phyloP scores from a whole-genome alignment of 2,329 filamentous ascomycete species.

The Aciculosporium take region DNA sequence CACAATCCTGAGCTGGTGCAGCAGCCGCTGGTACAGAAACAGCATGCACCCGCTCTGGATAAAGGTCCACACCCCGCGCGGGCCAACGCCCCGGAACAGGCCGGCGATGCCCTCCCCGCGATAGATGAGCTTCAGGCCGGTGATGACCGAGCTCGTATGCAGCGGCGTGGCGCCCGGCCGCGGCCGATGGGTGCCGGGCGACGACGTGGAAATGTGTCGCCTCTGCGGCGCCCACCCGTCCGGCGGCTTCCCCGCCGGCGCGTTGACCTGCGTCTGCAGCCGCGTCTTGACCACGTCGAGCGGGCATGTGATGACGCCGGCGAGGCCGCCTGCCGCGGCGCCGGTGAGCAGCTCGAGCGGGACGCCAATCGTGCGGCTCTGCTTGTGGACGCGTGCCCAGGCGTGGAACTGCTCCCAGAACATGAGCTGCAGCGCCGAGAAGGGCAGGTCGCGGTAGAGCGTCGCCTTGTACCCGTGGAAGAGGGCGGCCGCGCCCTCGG shows the following conservation, averaged over 20 bases:
- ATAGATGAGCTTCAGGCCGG: conserved; percentile 77
- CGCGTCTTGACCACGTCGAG: conserved; percentile 96
- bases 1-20: conserved; percentile 57
- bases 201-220: conserved; percentile 76
- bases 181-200: conserved; percentile 69
- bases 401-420: conserved; percentile 92
- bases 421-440: conserved; percentile 91
- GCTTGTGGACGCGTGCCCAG: conserved; percentile 65
- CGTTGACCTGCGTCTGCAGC: conserved; percentile 74
- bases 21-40: conserved; percentile 79
- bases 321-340: conserved; percentile 77
- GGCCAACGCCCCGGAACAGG: conserved; percentile 90
- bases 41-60: conserved; percentile 96
- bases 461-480: conserved; percentile 98
- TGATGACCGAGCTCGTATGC: conserved; percentile 79
- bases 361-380: conserved; percentile 71
- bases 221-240: conserved; percentile 34
- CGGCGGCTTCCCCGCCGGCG: conserved; percentile 15
- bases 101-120: conserved; percentile 74
- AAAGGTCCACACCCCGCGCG: conserved; percentile 89
- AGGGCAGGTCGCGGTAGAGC: conserved; percentile 83
- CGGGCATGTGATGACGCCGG: conserved; percentile 87
- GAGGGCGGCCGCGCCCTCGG: conserved; percentile 71
- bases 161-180: conserved; percentile 66
- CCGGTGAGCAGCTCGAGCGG: conserved; percentile 79